These are phyloP conservation scores for Solanum etuberosum DNA, from an alignment of 257 asterid species.

Conservation along the genomic window DNA sequence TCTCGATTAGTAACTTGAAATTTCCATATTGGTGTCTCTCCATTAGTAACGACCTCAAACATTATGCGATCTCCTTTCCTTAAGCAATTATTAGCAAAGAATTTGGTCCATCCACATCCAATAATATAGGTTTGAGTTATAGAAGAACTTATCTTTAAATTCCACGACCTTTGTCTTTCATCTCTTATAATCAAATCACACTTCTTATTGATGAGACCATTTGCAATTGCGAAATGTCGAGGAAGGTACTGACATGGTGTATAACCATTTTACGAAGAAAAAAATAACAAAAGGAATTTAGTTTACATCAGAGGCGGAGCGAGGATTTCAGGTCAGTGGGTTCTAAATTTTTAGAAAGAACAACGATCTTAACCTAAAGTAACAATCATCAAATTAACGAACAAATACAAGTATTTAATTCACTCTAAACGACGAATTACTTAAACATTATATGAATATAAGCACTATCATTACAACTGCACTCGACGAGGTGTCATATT, in stretches of 20 bases:
- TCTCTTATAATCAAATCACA: neutral
- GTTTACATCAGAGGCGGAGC: too few relatives aligned
- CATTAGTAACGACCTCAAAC: neutral
- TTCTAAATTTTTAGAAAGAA: too few relatives aligned
- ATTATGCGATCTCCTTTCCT: neutral
- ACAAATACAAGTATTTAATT: too few relatives aligned
- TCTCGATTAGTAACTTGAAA: neutral
- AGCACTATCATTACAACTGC: too few relatives aligned
- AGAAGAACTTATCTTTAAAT: neutral
- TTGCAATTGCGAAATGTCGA: neutral
- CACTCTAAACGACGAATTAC: too few relatives aligned
- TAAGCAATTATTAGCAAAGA: neutral
- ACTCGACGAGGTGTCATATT: too few relatives aligned
- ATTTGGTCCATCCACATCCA: neutral
- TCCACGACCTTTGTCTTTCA: neutral
- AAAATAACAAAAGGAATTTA: neutral
- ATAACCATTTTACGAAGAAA: neutral
- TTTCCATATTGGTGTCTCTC: neutral
- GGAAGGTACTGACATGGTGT: neutral
- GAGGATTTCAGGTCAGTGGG: too few relatives aligned
- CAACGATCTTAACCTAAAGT: too few relatives aligned
- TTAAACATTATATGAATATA: too few relatives aligned
- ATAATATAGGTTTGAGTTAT: neutral
- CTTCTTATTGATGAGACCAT: neutral
- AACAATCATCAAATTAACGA: too few relatives aligned